Percentiles rank a stretch among this genome's conserved stretches.
Evolutionary conservation across 1,284 basidiomycete genomes (phyloP).

Genomic region (Tremellales sp.): DNA sequence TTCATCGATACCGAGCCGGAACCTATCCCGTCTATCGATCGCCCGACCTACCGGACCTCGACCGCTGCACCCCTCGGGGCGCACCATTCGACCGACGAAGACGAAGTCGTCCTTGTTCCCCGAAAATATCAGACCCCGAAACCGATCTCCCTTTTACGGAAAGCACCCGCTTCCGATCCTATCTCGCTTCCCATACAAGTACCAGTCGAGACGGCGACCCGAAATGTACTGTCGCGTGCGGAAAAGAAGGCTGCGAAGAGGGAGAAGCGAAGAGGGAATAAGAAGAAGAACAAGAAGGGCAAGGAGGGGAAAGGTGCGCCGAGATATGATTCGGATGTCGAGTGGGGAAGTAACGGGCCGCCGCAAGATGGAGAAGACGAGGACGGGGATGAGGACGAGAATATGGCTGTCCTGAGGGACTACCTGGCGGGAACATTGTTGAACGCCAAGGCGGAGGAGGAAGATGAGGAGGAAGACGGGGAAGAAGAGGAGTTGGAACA

Average conservation of each 20-base stretch:
- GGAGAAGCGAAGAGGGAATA: constrained; percentile 23
- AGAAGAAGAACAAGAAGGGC: constrained; percentile 14
- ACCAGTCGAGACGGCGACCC: not conserved
- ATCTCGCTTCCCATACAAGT: not conserved
- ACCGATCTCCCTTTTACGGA: constrained; percentile 25
- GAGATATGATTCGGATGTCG: constrained; percentile 45
- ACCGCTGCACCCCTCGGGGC: constrained; percentile 16
- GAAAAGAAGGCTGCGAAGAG: constrained; percentile 29
- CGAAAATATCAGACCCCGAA: constrained; percentile 25
- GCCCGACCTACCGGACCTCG: constrained; percentile 25
- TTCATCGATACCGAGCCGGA: constrained; percentile 28
- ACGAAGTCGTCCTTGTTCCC: constrained; percentile 43
- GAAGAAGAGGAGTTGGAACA: constrained; percentile 23
- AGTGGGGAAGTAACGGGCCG: constrained; percentile 49
- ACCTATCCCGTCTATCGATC: not conserved
- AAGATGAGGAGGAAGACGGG: constrained; percentile 7
- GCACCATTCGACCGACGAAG: constrained; percentile 16
- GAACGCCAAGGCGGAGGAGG: constrained; percentile 13
- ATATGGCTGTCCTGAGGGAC: constrained; percentile 33
- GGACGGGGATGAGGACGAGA: constrained; percentile 22
- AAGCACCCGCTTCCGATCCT: not conserved
- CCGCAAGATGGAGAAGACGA: constrained; percentile 18
- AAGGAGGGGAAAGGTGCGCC: constrained; percentile 11
- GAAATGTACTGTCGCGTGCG: constrained; percentile 7
- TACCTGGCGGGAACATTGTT: constrained; percentile 34